phyloP scores from a whole-genome alignment of 2,329 filamentous ascomycete species.

The Alternaria viburni region DNA sequence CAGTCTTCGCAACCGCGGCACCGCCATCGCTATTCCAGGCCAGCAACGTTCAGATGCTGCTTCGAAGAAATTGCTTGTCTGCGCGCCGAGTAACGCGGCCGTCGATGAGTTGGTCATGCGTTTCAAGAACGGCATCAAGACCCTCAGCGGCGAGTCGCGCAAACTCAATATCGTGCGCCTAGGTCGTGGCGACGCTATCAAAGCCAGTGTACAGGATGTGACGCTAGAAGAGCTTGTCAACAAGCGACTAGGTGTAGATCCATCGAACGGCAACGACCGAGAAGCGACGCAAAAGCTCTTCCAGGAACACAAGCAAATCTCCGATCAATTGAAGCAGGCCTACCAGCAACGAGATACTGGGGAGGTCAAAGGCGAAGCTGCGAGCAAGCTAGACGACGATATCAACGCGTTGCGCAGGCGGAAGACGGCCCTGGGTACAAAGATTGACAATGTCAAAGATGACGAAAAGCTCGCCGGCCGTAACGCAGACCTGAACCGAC shows the following conservation, averaged over 20 bases:
- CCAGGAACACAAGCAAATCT: constrained; percentile 65
- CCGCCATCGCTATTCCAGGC: constrained; percentile 52
- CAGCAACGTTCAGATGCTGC: constrained; percentile 42
- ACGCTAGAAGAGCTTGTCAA: constrained; percentile 92
- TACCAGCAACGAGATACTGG: constrained; percentile 70
- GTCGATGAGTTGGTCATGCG: constrained; percentile 95
- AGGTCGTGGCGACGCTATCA: constrained; percentile 91
- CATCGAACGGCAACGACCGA: constrained; percentile 49
- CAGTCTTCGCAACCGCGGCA: constrained; percentile 57
- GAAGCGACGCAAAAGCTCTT: constrained; percentile 72
- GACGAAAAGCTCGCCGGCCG: constrained; percentile 81
- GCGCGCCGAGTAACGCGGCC: constrained; percentile 97
- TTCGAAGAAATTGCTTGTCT: constrained; percentile 89
- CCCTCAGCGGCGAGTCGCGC: constrained; percentile 71
- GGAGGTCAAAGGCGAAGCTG: constrained; percentile 66
- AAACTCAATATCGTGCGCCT: constrained; percentile 88
- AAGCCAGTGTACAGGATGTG: constrained; percentile 84
- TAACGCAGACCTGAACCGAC: constrained; percentile 83
- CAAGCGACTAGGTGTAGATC: constrained; percentile 63
- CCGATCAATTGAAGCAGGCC: constrained; percentile 72
- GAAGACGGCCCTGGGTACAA: constrained; percentile 76
- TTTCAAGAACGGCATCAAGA: constrained; percentile 85
- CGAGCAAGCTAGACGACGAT: constrained; percentile 72
- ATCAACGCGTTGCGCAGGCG: constrained; percentile 79
- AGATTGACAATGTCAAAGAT: constrained; percentile 88